phyloP scores from a whole-genome alignment of 495 filamentous ascomycete genomes.

The Neurospora cerealis region DNA sequence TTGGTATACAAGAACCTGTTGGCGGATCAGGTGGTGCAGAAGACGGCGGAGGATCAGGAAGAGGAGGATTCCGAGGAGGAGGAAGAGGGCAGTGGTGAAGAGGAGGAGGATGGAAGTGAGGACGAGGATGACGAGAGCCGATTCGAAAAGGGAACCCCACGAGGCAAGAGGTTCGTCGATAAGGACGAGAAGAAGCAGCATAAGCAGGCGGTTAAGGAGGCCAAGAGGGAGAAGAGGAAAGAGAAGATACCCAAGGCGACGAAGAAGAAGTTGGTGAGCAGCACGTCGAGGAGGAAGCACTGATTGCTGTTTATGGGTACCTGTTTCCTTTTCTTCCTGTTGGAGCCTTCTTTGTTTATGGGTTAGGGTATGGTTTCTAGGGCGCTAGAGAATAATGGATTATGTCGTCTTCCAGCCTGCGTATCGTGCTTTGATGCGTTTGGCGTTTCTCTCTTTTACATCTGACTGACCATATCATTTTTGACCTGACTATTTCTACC shows the following conservation, averaged over 20 bases:
- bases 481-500: neutral
- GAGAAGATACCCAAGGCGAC: constrained; percentile 92
- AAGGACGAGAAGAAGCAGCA: constrained; percentile 84
- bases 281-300: constrained; percentile 29
- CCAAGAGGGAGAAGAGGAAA: constrained; percentile 81
- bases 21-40: constrained; percentile 50
- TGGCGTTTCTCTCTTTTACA: neutral
- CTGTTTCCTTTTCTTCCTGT: neutral
- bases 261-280: constrained; percentile 67
- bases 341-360: neutral
- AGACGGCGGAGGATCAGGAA: constrained; percentile 29
- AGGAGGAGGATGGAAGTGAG: constrained; percentile 7
- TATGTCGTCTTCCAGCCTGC: neutral
- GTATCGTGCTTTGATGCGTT: neutral
- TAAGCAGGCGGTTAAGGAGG: constrained; percentile 87
- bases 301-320: too few relatives aligned
- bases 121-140: constrained; percentile 32
- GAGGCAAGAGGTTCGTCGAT: constrained; percentile 84
- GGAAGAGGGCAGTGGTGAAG: constrained; percentile 39
- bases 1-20: constrained; percentile 77
- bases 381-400: neutral
- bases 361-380: neutral
- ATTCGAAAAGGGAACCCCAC: constrained; percentile 58
- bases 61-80: constrained; percentile 27
- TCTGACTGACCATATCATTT: neutral